phyloP scores from a whole-genome alignment of 2,329 filamentous ascomycete genomes.

The Cadophora malorum region DNA sequence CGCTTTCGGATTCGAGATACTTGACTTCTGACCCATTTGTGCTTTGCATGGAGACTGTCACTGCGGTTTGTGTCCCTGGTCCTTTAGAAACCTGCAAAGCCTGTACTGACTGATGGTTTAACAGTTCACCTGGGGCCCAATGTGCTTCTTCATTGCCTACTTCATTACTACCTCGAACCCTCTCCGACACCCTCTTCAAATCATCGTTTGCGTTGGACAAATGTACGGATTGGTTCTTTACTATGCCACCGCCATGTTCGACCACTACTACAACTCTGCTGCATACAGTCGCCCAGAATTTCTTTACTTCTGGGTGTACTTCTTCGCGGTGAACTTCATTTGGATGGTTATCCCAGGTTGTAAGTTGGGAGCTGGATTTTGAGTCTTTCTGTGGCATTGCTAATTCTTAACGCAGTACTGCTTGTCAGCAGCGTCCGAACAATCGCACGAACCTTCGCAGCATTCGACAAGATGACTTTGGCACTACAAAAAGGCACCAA shows the following conservation, averaged over 20 bases:
- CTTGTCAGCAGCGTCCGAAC: conserved; percentile 45
- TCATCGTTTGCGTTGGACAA: conserved; percentile 46
- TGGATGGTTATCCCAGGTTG: conserved; percentile 64
- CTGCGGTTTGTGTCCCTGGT: conserved; percentile 46
- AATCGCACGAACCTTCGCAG: conserved; percentile 47
- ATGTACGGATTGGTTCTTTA: conserved; percentile 66
- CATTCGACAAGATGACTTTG: conserved; percentile 41
- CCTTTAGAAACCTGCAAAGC: not conserved
- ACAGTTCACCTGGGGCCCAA: conserved; percentile 63
- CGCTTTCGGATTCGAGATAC: conserved; percentile 62
- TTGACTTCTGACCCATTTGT: conserved; percentile 59
- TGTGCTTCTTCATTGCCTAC: conserved; percentile 57
- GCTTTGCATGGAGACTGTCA: conserved; percentile 62
- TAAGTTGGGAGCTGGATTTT: conserved; percentile 47
- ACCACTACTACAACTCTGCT: conserved; percentile 53
- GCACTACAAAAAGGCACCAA: conserved; percentile 12
- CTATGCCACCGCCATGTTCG: conserved; percentile 63
- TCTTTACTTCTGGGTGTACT: conserved; percentile 69
- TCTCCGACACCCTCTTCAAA: conserved; percentile 58
- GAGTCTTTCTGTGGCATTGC: not conserved
- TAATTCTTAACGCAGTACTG: conserved; percentile 17
- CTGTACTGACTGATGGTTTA: not conserved
- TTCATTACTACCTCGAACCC: conserved; percentile 53
- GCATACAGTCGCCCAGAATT: conserved; percentile 64
- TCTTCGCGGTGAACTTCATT: conserved; percentile 65